A percentile compares a stretch with the other conserved stretches of the same genome.
These are phyloP conservation scores for Capronia americana DNA, from an alignment of 2,329 filamentous ascomycete genomes.

Conservation along the genomic window DNA sequence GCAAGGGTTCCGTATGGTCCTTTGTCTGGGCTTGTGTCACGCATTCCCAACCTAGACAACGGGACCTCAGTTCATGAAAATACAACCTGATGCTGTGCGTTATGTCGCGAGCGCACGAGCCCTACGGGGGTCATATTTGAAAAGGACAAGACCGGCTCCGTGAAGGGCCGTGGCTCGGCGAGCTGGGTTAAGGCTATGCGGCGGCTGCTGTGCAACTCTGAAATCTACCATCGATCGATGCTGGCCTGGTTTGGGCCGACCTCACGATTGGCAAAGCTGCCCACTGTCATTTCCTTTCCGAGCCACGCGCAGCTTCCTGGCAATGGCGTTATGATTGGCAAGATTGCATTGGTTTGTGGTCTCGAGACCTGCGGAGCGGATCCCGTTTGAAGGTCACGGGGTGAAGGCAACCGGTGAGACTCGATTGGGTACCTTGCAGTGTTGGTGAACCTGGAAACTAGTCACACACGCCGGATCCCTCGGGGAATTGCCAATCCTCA, in stretches of 20 bases:
- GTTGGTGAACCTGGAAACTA: slow-evolving; percentile 1
- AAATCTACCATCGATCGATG: neutral
- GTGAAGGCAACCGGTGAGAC: slow-evolving; percentile 5
- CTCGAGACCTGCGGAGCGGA: neutral
- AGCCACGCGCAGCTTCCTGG: neutral
- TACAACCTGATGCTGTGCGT: neutral
- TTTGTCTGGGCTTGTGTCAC: neutral
- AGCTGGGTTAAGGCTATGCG: neutral
- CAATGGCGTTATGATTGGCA: neutral
- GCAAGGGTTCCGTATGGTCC: slow-evolving; percentile 3
- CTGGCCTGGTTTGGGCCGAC: neutral
- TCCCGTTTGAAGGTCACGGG: neutral
- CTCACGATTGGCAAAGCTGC: neutral
- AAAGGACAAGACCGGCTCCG: neutral
- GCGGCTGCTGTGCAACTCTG: neutral
- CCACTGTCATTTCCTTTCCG: neutral
- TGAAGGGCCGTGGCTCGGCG: neutral
- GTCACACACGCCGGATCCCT: neutral
- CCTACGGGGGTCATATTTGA: neutral
- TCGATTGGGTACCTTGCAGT: neutral
- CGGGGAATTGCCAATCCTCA: neutral
- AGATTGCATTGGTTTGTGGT: neutral
- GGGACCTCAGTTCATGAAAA: neutral
- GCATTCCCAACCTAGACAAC: neutral
- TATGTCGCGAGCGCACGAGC: neutral